Evolutionary conservation across 495 filamentous ascomycete genomes (phyloP).

Genomic region (Penicillium cataractarum): DNA sequence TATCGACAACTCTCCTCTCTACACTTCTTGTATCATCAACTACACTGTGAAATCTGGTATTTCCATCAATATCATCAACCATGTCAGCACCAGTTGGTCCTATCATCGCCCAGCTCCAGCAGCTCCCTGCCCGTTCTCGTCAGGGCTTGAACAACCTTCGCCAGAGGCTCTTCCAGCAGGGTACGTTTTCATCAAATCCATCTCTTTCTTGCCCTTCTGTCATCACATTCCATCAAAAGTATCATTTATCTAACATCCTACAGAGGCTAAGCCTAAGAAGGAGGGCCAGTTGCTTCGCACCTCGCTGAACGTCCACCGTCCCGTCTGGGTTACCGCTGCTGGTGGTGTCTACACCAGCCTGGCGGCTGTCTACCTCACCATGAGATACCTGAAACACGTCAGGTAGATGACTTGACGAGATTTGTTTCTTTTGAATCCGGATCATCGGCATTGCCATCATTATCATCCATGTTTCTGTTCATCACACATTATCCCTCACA

Average conservation of each 20-base stretch:
- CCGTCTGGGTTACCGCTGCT: constrained; percentile 46
- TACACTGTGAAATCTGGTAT: not conserved
- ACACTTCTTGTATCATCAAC: constrained; percentile 12
- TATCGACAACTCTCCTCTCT: constrained; percentile 18
- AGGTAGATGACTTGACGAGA: constrained; percentile 6
- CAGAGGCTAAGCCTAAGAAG: constrained; percentile 37
- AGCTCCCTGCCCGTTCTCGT: constrained; percentile 33
- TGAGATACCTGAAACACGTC: constrained; percentile 40
- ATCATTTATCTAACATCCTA: constrained; percentile 16
- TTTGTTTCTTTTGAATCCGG: not conserved
- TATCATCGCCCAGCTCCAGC: constrained; percentile 26
- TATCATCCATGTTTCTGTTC: not conserved
- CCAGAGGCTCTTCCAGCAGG: constrained; percentile 37
- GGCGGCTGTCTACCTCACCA: constrained; percentile 44
- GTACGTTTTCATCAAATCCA: constrained; percentile 19
- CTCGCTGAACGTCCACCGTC: constrained; percentile 44
- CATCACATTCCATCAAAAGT: constrained; percentile 1
- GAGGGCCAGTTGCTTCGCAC: constrained; percentile 39
- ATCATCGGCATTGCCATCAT: not conserved
- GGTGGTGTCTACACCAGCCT: constrained; percentile 46
- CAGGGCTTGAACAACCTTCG: constrained; percentile 36
- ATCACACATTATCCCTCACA: constrained; percentile 14
- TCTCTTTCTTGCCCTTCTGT: not conserved
- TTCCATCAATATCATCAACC: constrained; percentile 17
- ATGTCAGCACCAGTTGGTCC: constrained; percentile 34